Evolutionary conservation across 2,329 filamentous ascomycete species (phyloP).

Genomic region (Metarhizium humberi): DNA sequence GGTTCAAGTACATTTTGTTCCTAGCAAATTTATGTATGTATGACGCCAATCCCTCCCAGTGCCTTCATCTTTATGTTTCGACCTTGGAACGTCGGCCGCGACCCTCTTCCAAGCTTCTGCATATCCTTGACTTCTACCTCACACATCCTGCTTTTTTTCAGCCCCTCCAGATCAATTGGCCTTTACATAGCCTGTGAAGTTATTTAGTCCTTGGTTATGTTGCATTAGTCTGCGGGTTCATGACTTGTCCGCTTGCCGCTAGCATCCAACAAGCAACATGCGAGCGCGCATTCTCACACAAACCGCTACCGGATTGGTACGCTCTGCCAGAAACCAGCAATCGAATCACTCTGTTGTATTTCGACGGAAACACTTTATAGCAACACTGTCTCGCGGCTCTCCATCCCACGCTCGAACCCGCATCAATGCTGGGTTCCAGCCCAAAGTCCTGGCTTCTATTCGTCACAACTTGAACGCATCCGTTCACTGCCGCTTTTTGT

Average conservation of each 20-base stretch:
- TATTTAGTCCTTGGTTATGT: neutral
- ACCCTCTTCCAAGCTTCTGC: neutral
- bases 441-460: neutral
- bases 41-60: neutral
- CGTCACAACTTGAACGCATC: neutral
- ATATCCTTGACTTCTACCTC: neutral
- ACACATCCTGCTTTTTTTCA: neutral
- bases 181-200: neutral
- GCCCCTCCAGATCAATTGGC: neutral
- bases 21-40: too few relatives aligned
- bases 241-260: neutral
- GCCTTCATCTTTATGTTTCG: neutral
- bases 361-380: neutral
- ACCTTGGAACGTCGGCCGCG: neutral
- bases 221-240: neutral
- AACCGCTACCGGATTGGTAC: neutral
- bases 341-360: neutral
- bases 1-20: too few relatives aligned
- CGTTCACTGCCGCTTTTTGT: conserved; percentile 23
- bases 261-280: neutral
- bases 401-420: neutral
- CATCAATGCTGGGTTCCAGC: neutral
- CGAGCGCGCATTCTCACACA: neutral
- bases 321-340: neutral
- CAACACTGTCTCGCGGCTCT: neutral